Conservation (phyloP, 1,139 yeast genomes). For the Lodderomyces beijingensis region DNA sequence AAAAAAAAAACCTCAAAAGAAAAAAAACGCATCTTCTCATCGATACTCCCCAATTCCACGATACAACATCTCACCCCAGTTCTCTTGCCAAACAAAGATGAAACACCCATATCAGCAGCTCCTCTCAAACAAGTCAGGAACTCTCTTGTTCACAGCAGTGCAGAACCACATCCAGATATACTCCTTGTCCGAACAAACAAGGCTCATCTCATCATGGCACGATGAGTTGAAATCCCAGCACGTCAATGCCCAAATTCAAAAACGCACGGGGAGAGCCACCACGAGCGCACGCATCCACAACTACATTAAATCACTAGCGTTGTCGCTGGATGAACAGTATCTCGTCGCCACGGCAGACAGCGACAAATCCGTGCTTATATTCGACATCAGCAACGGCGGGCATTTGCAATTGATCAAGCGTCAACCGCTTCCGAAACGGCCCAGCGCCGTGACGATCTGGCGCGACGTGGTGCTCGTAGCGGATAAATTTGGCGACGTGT, state of each 20-base stretch:
- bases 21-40: neutral
- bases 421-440: constrained; percentile 84
- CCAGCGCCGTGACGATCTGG: constrained; percentile 70
- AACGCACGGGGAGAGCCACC: constrained; percentile 10
- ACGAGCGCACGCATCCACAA: constrained; percentile 50
- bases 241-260: constrained; percentile 39
- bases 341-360: constrained; percentile 75
- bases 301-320: constrained; percentile 56
- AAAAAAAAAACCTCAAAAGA: no score
- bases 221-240: constrained; percentile 36
- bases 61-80: constrained; percentile 1
- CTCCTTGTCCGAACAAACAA: constrained; percentile 25
- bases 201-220: constrained; percentile 53
- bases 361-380: constrained; percentile 75
- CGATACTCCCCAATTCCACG: neutral
- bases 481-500: constrained; percentile 98
- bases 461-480: constrained; percentile 56
- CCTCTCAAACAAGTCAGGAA: constrained; percentile 37
- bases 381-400: constrained; percentile 24
- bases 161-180: constrained; percentile 56
- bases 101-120: constrained; percentile 69
- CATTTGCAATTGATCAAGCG: constrained; percentile 56
- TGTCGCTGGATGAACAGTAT: constrained; percentile 47
- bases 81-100: constrained; percentile 24
- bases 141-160: constrained; percentile 49